These are phyloP conservation scores for Auriscalpium orientale DNA, from an alignment of 768 basidiomycete genomes.

Conservation along the genomic window DNA sequence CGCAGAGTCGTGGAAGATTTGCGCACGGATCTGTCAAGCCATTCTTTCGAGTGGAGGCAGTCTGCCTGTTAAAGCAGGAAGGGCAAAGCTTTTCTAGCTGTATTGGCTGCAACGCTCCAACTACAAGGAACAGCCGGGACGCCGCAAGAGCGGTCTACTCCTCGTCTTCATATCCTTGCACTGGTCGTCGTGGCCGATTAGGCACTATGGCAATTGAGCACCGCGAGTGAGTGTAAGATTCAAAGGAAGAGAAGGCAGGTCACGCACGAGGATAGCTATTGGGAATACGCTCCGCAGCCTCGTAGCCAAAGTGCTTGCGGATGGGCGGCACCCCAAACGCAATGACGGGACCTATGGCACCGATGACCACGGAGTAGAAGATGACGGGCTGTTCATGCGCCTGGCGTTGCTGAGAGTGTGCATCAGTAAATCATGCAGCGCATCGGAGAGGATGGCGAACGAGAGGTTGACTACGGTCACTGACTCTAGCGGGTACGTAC, in stretches of 20 bases:
- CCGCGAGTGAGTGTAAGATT: neutral
- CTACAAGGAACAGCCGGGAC: no score
- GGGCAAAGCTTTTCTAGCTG: no score
- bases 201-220: slow-evolving; percentile 40
- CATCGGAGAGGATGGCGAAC: neutral
- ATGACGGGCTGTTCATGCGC: slow-evolving; percentile 89
- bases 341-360: slow-evolving; percentile 67
- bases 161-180: slow-evolving; percentile 72
- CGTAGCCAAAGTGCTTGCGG: slow-evolving; percentile 66
- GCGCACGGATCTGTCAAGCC: no score
- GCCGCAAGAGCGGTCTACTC: neutral
- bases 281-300: slow-evolving; percentile 60
- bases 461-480: neutral
- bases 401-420: slow-evolving; percentile 61
- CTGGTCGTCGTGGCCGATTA: slow-evolving; percentile 57
- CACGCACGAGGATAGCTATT: slow-evolving; percentile 71
- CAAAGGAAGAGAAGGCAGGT: neutral
- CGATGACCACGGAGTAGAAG: slow-evolving; percentile 79
- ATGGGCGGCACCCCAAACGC: slow-evolving; percentile 73
- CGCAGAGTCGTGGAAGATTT: no score
- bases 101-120: no score
- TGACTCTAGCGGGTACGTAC: slow-evolving; percentile 12
- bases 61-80: no score
- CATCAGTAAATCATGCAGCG: neutral
- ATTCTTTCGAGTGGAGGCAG: no score